phyloP scores from a whole-genome alignment of 2,329 filamentous ascomycete genomes.

The Apiospora malaysiana region DNA sequence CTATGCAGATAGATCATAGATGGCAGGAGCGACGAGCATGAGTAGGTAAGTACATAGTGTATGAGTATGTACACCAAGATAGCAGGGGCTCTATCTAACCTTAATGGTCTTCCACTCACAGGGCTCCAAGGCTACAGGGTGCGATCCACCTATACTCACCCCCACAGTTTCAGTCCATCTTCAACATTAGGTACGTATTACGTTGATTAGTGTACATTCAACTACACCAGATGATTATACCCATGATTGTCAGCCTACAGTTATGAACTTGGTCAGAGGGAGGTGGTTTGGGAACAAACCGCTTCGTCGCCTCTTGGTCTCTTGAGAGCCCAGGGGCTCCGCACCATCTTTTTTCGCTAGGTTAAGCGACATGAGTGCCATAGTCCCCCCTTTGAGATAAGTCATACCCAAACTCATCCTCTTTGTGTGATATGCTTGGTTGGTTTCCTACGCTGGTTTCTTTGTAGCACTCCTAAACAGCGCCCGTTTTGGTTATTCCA shows the following conservation, averaged over 20 bases:
- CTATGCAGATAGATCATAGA: background rate
- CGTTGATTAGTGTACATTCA: background rate
- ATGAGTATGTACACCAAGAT: background rate
- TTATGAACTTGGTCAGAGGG: background rate
- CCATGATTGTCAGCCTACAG: background rate
- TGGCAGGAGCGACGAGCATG: no score
- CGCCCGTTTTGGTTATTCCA: background rate
- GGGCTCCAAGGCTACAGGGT: background rate
- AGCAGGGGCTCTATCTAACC: background rate
- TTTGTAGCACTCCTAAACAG: slow-evolving; percentile 10
- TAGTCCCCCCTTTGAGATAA: background rate
- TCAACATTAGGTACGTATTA: background rate
- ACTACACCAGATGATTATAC: background rate
- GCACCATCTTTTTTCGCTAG: background rate
- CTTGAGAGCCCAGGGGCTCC: background rate
- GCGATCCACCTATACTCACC: background rate
- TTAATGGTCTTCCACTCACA: background rate
- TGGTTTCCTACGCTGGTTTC: background rate
- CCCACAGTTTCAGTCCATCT: background rate
- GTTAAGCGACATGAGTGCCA: background rate
- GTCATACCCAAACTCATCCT: background rate
- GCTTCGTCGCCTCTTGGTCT: background rate
- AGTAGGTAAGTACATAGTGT: no score
- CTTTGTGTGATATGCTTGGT: background rate
- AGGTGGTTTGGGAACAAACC: background rate